Percentiles rank a stretch among this genome's conserved stretches.
These are phyloP conservation scores for Prosopis cineraria DNA, from an alignment of 306 rosid species.

Conservation along the genomic window DNA sequence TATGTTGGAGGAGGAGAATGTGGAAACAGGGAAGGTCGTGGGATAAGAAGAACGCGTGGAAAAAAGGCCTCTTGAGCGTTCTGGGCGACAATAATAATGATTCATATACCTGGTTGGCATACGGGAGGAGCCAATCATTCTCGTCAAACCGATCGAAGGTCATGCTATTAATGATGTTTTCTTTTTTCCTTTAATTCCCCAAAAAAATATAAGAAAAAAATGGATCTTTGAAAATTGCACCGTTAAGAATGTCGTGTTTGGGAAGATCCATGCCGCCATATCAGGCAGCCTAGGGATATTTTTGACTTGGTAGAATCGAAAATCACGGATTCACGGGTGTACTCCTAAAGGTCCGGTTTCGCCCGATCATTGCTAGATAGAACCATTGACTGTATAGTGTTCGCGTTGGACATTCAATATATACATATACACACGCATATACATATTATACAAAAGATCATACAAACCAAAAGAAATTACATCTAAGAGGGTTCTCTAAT, in stretches of 20 bases:
- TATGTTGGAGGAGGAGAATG: constrained; percentile 23
- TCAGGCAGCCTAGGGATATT: background rate
- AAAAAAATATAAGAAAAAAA: background rate
- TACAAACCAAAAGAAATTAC: too few species aligned
- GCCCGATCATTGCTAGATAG: background rate
- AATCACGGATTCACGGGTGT: constrained; percentile 33
- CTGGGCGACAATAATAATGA: constrained; percentile 27
- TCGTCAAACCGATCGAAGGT: constrained; percentile 39
- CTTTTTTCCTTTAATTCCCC: background rate
- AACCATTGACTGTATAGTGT: background rate
- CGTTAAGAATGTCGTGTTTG: constrained; percentile 40
- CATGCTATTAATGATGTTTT: background rate
- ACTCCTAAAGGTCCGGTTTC: constrained; percentile 1
- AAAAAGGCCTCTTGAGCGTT: constrained; percentile 5
- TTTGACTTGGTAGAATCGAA: constrained; percentile 13
- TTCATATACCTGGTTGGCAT: constrained; percentile 24
- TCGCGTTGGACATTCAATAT: too few species aligned
- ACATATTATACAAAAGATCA: too few species aligned
- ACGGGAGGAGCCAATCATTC: constrained; percentile 20
- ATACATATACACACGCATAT: too few species aligned
- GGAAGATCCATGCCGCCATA: constrained; percentile 21
- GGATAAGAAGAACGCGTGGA: constrained; percentile 31
- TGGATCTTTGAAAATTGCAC: constrained; percentile 3
- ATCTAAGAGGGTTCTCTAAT: too few species aligned
- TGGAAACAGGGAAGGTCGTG: constrained; percentile 19